phyloP scores from a whole-genome alignment of 148 eudicot genomes.

The Polygonum aviculare region DNA sequence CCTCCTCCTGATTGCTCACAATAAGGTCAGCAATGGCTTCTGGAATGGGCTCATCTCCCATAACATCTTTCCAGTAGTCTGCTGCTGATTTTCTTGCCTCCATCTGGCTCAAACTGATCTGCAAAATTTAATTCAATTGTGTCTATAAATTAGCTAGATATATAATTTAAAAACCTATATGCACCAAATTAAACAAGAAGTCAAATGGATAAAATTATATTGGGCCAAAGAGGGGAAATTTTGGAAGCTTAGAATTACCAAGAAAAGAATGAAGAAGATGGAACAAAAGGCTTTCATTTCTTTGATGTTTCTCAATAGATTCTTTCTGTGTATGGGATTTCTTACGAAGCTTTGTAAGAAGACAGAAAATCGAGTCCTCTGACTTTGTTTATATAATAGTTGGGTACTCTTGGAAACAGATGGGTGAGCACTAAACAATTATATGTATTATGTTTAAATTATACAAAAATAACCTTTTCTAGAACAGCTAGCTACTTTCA shows the following conservation, averaged over 20 bases:
- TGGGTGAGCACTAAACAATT: slow-evolving; percentile 3
- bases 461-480: background rate
- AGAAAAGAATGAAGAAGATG: slow-evolving; percentile 3
- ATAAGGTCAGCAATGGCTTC: slow-evolving; percentile 7
- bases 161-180: background rate
- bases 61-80: slow-evolving; percentile 4
- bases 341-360: background rate
- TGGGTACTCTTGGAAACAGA: background rate
- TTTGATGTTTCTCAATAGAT: background rate
- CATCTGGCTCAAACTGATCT: background rate
- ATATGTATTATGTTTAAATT: background rate
- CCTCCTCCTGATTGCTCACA: background rate
- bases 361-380: background rate
- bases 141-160: background rate
- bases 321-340: background rate
- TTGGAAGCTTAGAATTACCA: background rate
- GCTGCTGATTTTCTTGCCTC: slow-evolving; percentile 2
- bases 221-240: background rate
- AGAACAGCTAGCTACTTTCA: background rate
- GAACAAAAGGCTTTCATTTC: background rate
- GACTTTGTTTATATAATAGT: background rate
- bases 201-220: no score
- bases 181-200: background rate
- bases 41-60: slow-evolving; percentile 5
- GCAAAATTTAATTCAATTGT: background rate